Evolutionary conservation across 768 basidiomycete genomes (phyloP), one percentile per base, ranked within the genome.

Genomic region (Termitomyces sp.): DNA sequence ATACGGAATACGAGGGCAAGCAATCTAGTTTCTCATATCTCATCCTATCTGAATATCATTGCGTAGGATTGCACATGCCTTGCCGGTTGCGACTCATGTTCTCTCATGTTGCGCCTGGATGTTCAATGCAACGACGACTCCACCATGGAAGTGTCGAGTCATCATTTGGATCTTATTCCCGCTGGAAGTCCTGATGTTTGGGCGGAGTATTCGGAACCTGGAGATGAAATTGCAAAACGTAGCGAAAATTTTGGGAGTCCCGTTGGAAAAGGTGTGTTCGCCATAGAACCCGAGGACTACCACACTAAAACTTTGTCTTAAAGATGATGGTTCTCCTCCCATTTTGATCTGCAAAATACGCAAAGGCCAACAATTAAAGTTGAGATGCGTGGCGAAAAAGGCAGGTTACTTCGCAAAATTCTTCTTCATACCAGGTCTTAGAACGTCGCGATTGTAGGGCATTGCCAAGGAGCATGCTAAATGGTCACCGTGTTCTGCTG

Each of bases 401-500:
- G 95, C 92, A 53, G 76, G 61, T 10, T 42, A 12, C 5, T 5
- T 26, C 55, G 43, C 37, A 49, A 37, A 18, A n/a, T n/a, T n/a
- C n/a, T n/a, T 18, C 34, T 48, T 26, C 26, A 24, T 16, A 27
- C 31, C 26, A 36, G 9, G 36, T 29, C 55, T 56, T 44, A 54
- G 6, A 56, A 31, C 22, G 57, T 34, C 44, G 44, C 53, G 27
- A 61, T 47, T n/a, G 20, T 65, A 98, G 96, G 96, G 96, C 42
- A 88, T 97, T 59, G 94, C 96, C 4, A 98, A 98, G 77, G 94
- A 97, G 69, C 97, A 99, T 68, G 94, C 97, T 13, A 99, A 99
- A 74, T 99, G 96, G 93, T 96, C 94, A 0, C 96, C 97, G 13
- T 91, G 94, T 59, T 90, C 94, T 1, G 94, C 97, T 8, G 87